These are phyloP conservation scores for Tribonema minus DNA, from an alignment of 108 stramenopile species.

Conservation along the genomic window DNA sequence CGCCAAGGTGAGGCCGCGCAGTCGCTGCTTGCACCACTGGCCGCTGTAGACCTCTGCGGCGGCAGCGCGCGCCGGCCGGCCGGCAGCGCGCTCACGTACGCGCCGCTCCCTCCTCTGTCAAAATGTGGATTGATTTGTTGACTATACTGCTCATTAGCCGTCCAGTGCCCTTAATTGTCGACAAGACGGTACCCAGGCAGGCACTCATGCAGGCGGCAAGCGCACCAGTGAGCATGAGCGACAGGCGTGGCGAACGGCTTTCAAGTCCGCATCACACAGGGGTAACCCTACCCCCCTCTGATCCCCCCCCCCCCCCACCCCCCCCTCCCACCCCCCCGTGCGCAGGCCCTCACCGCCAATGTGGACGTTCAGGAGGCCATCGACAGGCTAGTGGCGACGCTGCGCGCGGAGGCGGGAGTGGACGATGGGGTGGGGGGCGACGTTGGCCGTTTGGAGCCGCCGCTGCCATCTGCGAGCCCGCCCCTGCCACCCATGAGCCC, in stretches of 20 bases:
- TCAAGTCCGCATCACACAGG: neutral
- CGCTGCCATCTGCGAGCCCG: no score
- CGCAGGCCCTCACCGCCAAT: neutral
- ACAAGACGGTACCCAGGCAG: neutral
- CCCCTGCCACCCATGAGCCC: conserved; percentile 15
- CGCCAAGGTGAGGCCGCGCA: neutral
- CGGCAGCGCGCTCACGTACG: neutral
- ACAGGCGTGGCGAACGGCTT: neutral
- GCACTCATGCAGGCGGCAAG: neutral
- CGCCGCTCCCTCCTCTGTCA: neutral
- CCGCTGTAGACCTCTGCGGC: neutral
- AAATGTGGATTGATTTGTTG: neutral
- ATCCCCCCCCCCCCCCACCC: neutral
- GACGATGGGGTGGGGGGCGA: no score
- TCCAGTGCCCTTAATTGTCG: no score
- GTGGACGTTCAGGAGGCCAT: neutral
- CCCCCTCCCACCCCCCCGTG: neutral
- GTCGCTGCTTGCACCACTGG: neutral
- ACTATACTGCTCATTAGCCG: no score
- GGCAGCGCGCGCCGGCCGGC: neutral
- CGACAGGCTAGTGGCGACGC: neutral
- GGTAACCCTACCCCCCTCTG: neutral
- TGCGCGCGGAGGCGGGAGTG: neutral
- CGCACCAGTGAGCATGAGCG: neutral
- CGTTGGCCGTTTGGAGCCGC: neutral